Evolutionary conservation across 805 yeast genomes (phyloP).

Genomic region (Wickerhamiella brachini): DNA sequence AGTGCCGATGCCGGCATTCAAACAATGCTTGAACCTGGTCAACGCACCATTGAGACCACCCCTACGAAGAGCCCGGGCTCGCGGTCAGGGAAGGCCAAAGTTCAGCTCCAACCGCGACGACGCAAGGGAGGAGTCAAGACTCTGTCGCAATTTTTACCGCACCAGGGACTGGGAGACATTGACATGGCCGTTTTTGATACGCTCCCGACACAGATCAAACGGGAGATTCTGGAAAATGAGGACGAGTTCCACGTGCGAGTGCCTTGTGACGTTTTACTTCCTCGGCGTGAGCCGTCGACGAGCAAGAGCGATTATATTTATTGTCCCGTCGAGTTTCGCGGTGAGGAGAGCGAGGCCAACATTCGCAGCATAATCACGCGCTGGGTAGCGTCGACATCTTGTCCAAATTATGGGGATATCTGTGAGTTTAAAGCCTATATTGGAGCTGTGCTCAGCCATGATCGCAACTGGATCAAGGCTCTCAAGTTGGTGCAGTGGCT

Average conservation of each 20-base stretch:
- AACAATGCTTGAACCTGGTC: slow-evolving; percentile 9
- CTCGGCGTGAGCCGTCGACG: background rate
- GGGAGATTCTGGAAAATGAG: slow-evolving; percentile 6
- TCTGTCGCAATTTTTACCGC: slow-evolving; percentile 12
- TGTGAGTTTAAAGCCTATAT: slow-evolving; percentile 27
- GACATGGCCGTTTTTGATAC: slow-evolving; percentile 53
- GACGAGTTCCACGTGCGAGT: slow-evolving; percentile 9
- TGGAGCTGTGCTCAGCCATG: slow-evolving; percentile 18
- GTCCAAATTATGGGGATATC: slow-evolving; percentile 32
- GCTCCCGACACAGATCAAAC: slow-evolving; percentile 45
- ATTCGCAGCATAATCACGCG: slow-evolving; percentile 22
- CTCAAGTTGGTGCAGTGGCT: slow-evolving; percentile 15
- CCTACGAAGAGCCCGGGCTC: slow-evolving; percentile 5
- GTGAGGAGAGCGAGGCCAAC: slow-evolving; percentile 23
- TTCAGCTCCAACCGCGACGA: slow-evolving; percentile 1
- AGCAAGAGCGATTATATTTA: background rate
- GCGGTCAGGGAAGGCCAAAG: background rate
- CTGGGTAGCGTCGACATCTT: slow-evolving; percentile 26
- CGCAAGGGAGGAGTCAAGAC: slow-evolving; percentile 11
- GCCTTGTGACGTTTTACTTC: slow-evolving; percentile 1
- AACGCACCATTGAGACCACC: background rate
- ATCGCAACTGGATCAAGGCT: slow-evolving; percentile 19
- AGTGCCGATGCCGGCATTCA: slow-evolving; percentile 4
- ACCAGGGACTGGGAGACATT: slow-evolving; percentile 25
- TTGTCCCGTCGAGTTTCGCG: slow-evolving; percentile 26